A percentile compares a stretch with the other conserved stretches of the same genome.
Evolutionary conservation across 495 filamentous ascomycete species (phyloP).

Genomic region (Hypoxylon fuscum): DNA sequence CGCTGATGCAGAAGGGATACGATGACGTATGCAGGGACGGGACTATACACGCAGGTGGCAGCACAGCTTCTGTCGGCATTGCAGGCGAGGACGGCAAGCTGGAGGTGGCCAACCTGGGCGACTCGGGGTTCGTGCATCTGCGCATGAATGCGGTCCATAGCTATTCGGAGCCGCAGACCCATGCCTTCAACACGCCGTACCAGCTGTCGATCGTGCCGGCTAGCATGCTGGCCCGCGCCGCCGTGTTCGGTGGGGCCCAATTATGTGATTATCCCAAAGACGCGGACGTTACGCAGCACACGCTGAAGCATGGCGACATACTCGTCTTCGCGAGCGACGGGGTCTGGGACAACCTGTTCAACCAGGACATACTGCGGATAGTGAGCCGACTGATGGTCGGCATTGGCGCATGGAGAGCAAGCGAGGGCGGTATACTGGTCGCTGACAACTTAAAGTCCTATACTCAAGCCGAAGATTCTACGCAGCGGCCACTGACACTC

Average conservation of each 20-base stretch:
- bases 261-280: constrained; percentile 84
- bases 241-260: constrained; percentile 81
- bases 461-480: constrained; percentile 53
- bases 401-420: constrained; percentile 75
- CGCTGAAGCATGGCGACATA: constrained; percentile 87
- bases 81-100: constrained; percentile 73
- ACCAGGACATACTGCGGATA: constrained; percentile 83
- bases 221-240: constrained; percentile 76
- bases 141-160: constrained; percentile 83
- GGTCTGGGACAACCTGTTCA: constrained; percentile 95
- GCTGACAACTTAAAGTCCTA: constrained; percentile 62
- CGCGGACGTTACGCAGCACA: constrained; percentile 78
- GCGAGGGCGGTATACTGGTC: constrained; percentile 65
- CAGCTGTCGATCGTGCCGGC: constrained; percentile 90
- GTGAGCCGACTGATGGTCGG: constrained; percentile 77
- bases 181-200: constrained; percentile 97
- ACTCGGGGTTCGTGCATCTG: constrained; percentile 92
- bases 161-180: constrained; percentile 85
- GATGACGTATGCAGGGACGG: constrained; percentile 78
- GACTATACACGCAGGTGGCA: constrained; percentile 80
- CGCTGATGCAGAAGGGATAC: constrained; percentile 85
- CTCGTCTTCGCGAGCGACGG: constrained; percentile 92
- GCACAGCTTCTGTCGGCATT: constrained; percentile 87
- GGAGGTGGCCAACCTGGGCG: constrained; percentile 93
- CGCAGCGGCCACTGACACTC: constrained; percentile 55